Conservation (phyloP, 257 asterid genomes). For the Fraxinus excelsior region DNA sequence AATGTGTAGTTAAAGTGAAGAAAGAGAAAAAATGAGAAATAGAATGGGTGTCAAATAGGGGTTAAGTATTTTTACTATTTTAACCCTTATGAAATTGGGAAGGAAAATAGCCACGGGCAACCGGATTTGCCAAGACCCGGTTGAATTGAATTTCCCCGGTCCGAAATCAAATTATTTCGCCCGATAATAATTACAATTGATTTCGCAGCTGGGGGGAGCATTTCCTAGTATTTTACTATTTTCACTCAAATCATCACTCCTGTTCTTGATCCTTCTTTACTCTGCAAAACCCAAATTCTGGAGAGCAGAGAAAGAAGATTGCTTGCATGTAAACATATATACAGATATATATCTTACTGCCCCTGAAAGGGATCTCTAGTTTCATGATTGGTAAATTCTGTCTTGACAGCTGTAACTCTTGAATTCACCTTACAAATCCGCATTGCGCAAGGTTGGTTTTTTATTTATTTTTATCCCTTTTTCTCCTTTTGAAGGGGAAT, state of each 20-base stretch:
- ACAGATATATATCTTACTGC: background rate
- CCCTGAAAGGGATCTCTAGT: slow-evolving; percentile 29
- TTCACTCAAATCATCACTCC: slow-evolving; percentile 4
- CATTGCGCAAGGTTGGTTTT: slow-evolving; percentile 11
- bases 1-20: too few species aligned
- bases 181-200: slow-evolving; percentile 16
- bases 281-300: slow-evolving; percentile 18
- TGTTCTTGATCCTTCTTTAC: slow-evolving; percentile 34
- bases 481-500: background rate
- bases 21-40: too few species aligned
- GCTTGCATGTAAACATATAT: slow-evolving; percentile 3
- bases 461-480: background rate
- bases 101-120: background rate
- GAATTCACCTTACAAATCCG: slow-evolving; percentile 15
- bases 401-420: slow-evolving; percentile 26
- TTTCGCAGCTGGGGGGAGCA: background rate
- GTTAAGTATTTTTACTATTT: too few species aligned
- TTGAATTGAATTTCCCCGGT: slow-evolving; percentile 14
- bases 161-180: slow-evolving; percentile 4
- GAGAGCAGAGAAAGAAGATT: slow-evolving; percentile 19
- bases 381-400: slow-evolving; percentile 25
- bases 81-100: background rate
- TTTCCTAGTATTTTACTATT: background rate
- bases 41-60: too few species aligned
- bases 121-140: slow-evolving; percentile 7